Evolutionary conservation across 805 yeast species (phyloP).

Genomic region (Yarrowia bubula): DNA sequence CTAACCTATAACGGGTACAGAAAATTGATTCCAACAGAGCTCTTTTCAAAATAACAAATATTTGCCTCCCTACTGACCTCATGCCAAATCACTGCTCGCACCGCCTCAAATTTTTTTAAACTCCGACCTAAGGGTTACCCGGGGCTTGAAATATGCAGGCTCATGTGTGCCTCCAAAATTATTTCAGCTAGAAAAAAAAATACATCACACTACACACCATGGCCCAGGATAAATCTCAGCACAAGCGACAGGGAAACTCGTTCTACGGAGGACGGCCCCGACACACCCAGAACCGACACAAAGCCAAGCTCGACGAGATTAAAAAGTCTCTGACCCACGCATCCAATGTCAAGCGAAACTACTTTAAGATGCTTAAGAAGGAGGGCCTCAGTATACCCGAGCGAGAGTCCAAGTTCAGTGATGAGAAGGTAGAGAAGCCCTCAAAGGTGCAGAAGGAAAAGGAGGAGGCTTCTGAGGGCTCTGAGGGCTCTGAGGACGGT

Average conservation of each 20-base stretch:
- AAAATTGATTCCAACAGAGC: too few relatives aligned
- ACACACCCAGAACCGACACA: conserved; percentile 23
- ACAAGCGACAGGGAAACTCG: conserved; percentile 6
- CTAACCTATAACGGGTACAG: too few relatives aligned
- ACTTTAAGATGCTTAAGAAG: conserved; percentile 71
- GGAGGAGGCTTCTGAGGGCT: conserved; percentile 24
- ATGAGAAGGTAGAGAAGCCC: conserved; percentile 22
- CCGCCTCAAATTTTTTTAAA: neutral
- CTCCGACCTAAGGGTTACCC: neutral
- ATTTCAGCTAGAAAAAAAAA: neutral
- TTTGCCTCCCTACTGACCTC: neutral
- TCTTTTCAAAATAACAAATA: too few relatives aligned
- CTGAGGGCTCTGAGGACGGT: neutral
- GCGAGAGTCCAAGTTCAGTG: conserved; percentile 32
- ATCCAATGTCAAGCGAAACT: conserved; percentile 75
- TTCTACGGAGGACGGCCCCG: conserved; percentile 25
- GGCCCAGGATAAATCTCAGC: conserved; percentile 10
- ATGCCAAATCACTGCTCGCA: neutral
- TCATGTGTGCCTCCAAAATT: conserved; percentile 16
- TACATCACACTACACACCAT: neutral
- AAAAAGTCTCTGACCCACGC: conserved; percentile 73
- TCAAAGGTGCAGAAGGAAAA: neutral
- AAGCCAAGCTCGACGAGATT: conserved; percentile 54
- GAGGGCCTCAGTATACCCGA: conserved; percentile 63
- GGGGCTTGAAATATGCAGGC: conserved; percentile 8